Base-by-base conservation (phyloP, 306 rosid genomes). In the Gastrolobium villosum region DNA sequence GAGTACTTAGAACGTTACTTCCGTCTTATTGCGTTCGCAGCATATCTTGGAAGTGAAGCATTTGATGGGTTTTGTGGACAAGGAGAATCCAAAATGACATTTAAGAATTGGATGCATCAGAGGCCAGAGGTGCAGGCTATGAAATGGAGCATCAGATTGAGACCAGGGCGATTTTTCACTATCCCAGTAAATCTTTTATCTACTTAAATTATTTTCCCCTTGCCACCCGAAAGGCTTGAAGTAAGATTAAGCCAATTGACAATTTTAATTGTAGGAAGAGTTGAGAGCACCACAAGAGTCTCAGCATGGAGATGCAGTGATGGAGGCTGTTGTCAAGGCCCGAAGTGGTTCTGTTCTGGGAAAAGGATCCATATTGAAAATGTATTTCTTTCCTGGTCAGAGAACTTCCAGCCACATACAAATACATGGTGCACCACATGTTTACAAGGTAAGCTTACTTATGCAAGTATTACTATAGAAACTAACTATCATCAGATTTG, bases 371-470 rank as follows among this genome's bases (percentile, higher is more conserved):
- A 93, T 93, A 74, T 91, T 93, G 80, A 89, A 93, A 88, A 91
- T 89, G 95, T 93, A 93, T 76, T 91, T 93, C 86, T 93, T 93
- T 86, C 98, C 97, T 59, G 98, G 98, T 83, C 97, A 89, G 80
- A 89, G 87, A 89, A 93, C 90, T 77, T 93, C 97, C 79, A 88
- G 88, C 83, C 87, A 91, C 84, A 85, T 91, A 80, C 94, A 88
- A 80, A 88, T 93, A 65, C 86, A 81, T 69, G 92, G 95, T 75
- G 98, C 97, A 72, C 92, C 95, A 72, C 89, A 89, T 79, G 94
- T 93, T 76, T 88, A 79, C 78, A 89, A 91, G 98, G 98, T 93
- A 88, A 52, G 75, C 65, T 52, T 85, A 14, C 70, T 15, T 81
- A 32, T 83, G 65, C 43, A 20, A 31, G 14, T 48, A 75, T 63